Conservation (phyloP, 371 early-diverging fungal genomes). For the Chytridium lagenaria region DNA sequence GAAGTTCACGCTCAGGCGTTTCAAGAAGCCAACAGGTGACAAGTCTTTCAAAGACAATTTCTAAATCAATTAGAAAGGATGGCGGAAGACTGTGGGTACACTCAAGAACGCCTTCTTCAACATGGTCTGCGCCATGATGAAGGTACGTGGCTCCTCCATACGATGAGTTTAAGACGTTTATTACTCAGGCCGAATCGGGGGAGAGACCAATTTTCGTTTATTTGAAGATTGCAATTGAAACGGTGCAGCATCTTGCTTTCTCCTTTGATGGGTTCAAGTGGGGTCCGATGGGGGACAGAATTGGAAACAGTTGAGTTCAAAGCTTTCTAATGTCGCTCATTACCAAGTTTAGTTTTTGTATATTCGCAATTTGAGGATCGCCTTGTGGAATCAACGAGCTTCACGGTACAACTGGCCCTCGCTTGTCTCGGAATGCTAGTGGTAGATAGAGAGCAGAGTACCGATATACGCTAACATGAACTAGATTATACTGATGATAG, state of each 20-base stretch:
- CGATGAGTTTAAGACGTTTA: background rate
- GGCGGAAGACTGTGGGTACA: background rate
- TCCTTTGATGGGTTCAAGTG: background rate
- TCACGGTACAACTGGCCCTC: background rate
- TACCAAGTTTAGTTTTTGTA: background rate
- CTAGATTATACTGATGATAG: background rate
- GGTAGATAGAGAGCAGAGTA: no score
- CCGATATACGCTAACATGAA: background rate
- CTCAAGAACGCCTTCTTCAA: background rate
- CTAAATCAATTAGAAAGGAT: background rate
- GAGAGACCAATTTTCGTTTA: background rate
- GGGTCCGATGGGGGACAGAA: background rate
- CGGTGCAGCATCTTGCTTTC: background rate
- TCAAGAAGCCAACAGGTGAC: conserved; percentile 3
- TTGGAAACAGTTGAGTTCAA: background rate
- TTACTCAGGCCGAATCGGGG: background rate
- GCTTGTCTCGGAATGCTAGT: background rate
- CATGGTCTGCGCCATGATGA: conserved; percentile 3
- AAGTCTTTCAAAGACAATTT: background rate
- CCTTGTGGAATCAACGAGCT: background rate
- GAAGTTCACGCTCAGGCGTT: background rate
- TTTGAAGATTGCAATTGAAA: background rate
- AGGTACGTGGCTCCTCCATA: background rate
- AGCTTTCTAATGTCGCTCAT: background rate
- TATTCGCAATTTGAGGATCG: background rate